Evolutionary conservation across 345 rosid species (phyloP).

Genomic region (Cardamine occulta): DNA sequence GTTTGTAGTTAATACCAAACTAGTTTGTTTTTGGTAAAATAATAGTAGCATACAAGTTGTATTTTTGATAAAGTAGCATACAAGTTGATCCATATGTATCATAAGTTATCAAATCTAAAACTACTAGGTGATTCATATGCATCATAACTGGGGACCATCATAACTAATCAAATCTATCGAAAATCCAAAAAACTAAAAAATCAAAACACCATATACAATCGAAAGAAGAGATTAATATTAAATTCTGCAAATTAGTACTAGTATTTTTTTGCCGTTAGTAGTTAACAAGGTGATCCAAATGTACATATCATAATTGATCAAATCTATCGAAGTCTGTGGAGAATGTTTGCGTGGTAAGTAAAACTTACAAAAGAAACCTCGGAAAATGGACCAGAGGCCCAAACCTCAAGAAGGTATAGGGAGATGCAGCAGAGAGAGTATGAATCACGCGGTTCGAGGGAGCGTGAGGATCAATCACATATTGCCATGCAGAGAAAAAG

Average conservation of each 20-base stretch:
- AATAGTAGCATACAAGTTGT: background rate
- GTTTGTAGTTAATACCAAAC: background rate
- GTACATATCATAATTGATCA: background rate
- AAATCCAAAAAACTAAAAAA: background rate
- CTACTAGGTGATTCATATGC: background rate
- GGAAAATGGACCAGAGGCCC: constrained; percentile 37
- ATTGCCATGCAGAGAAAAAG: constrained; percentile 59
- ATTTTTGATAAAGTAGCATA: background rate
- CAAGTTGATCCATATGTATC: background rate
- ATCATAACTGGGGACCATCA: background rate
- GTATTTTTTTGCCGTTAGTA: background rate
- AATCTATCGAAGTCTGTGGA: constrained; percentile 26
- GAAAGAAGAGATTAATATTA: background rate
- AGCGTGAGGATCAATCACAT: constrained; percentile 45
- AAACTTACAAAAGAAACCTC: constrained; percentile 32
- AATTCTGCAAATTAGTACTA: background rate
- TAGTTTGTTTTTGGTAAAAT: too few relatives aligned
- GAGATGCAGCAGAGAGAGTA: constrained; percentile 11
- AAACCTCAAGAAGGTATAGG: constrained; percentile 26
- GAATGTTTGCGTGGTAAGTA: constrained; percentile 37
- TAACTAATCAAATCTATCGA: background rate
- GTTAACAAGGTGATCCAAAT: constrained; percentile 13
- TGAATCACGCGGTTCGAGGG: constrained; percentile 43
- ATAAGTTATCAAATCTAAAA: background rate
- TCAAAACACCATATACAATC: background rate